phyloP scores from a whole-genome alignment of 2,329 filamentous ascomycete species.

The Penicillium sp. region DNA sequence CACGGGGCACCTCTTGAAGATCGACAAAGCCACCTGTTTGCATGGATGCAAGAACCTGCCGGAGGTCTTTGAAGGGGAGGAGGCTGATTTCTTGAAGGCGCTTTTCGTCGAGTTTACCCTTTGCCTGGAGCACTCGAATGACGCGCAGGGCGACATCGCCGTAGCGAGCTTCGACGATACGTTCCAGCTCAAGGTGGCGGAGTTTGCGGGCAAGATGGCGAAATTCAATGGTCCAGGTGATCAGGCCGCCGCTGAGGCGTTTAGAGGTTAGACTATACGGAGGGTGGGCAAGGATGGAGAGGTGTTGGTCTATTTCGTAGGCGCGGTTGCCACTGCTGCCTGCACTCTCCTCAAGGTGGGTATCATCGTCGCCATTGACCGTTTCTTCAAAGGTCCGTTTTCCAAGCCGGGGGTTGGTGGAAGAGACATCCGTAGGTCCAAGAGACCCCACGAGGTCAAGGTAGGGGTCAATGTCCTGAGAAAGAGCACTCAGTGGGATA shows the following conservation, averaged over 20 bases:
- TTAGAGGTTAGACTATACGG: constrained; percentile 44
- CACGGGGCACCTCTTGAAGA: constrained; percentile 90
- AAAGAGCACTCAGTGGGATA: constrained; percentile 41
- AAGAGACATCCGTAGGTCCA: constrained; percentile 37
- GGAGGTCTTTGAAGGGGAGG: constrained; percentile 83
- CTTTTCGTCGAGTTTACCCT: constrained; percentile 95
- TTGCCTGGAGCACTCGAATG: constrained; percentile 81
- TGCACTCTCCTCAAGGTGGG: constrained; percentile 51
- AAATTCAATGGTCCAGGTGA: constrained; percentile 86
- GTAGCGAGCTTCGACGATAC: constrained; percentile 76
- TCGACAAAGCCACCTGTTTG: constrained; percentile 86
- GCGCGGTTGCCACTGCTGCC: constrained; percentile 46
- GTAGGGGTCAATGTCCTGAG: constrained; percentile 42
- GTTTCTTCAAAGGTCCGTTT: constrained; percentile 39
- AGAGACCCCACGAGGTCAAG: constrained; percentile 44
- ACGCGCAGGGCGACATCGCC: constrained; percentile 79
- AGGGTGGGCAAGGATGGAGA: constrained; percentile 56
- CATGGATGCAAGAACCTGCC: constrained; percentile 82
- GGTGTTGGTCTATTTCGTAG: constrained; percentile 46
- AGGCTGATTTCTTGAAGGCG: constrained; percentile 79
- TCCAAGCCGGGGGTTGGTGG: constrained; percentile 32
- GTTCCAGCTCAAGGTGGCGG: constrained; percentile 78
- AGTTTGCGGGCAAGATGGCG: constrained; percentile 71
- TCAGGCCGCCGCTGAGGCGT: constrained; percentile 55
- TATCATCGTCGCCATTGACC: constrained; percentile 52